Conservation (phyloP, 768 basidiomycete genomes). For the Pulveroboletus ravenelii region DNA sequence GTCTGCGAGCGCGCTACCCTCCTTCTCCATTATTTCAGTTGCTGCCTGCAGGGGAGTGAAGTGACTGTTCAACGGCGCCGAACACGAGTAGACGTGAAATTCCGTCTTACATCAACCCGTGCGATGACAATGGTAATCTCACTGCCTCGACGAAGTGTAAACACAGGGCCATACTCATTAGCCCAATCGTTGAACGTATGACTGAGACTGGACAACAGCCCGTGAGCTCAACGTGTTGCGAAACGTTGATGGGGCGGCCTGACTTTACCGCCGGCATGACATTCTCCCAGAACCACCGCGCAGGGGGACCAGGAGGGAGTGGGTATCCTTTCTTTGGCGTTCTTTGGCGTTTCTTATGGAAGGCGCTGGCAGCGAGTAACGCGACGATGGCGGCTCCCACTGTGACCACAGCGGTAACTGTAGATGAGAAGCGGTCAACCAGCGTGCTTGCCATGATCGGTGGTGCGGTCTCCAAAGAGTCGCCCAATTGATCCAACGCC, state of each 20-base stretch:
- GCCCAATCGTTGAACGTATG: slow-evolving; percentile 47
- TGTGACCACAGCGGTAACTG: not conserved
- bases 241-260: not conserved
- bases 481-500: too few relatives aligned
- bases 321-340: slow-evolving; percentile 4
- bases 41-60: slow-evolving; percentile 35
- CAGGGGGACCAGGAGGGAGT: slow-evolving; percentile 19
- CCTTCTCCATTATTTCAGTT: slow-evolving; percentile 58
- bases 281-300: slow-evolving; percentile 5
- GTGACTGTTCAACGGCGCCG: not conserved
- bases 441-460: not conserved
- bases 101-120: slow-evolving; percentile 13
- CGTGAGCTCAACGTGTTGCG: not conserved
- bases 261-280: slow-evolving; percentile 8
- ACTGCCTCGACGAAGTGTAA: slow-evolving; percentile 47
- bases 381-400: not conserved
- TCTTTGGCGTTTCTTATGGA: not conserved
- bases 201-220: slow-evolving; percentile 10
- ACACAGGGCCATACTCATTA: slow-evolving; percentile 54
- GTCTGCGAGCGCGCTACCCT: slow-evolving; percentile 48
- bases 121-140: slow-evolving; percentile 16
- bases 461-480: not conserved
- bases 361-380: not conserved
- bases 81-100: not conserved
- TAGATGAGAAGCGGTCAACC: not conserved